phyloP scores from a whole-genome alignment of 768 basidiomycete species.

The Suillus hirtellus region DNA sequence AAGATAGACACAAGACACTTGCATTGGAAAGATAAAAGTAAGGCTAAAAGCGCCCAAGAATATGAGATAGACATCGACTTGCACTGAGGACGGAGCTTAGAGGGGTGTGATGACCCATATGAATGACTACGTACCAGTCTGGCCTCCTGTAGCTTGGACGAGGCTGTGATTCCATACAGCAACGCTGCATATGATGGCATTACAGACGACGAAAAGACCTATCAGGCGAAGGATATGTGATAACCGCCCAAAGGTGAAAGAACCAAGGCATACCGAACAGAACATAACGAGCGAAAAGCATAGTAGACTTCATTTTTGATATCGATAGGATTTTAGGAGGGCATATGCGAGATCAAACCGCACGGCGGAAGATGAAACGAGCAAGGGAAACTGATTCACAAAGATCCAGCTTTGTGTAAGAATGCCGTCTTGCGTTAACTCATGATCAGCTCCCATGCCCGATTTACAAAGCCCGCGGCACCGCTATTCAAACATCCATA shows the following conservation, averaged over 20 bases:
- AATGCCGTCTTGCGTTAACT: constrained; percentile 13
- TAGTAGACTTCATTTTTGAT: constrained; percentile 43
- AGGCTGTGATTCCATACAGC: constrained; percentile 72
- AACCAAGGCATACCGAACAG: constrained; percentile 49
- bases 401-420: constrained; percentile 31
- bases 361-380: constrained; percentile 28
- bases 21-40: constrained; percentile 60
- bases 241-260: constrained; percentile 2
- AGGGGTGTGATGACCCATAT: constrained; percentile 6
- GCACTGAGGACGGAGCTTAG: constrained; percentile 32
- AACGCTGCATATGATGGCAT: constrained; percentile 61
- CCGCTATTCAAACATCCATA: neutral
- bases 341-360: constrained; percentile 30
- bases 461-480: neutral
- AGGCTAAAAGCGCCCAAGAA: constrained; percentile 62
- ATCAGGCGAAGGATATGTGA: neutral
- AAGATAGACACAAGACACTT: constrained; percentile 23
- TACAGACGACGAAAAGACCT: constrained; percentile 66
- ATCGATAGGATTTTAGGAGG: constrained; percentile 25
- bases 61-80: constrained; percentile 60
- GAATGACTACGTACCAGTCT: constrained; percentile 39
- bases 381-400: constrained; percentile 14
- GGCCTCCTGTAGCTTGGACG: constrained; percentile 31
- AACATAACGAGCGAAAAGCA: constrained; percentile 56
- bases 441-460: neutral